Base-by-base conservation (phyloP, 495 filamentous ascomycete species). In the Penicillium lividum region DNA sequence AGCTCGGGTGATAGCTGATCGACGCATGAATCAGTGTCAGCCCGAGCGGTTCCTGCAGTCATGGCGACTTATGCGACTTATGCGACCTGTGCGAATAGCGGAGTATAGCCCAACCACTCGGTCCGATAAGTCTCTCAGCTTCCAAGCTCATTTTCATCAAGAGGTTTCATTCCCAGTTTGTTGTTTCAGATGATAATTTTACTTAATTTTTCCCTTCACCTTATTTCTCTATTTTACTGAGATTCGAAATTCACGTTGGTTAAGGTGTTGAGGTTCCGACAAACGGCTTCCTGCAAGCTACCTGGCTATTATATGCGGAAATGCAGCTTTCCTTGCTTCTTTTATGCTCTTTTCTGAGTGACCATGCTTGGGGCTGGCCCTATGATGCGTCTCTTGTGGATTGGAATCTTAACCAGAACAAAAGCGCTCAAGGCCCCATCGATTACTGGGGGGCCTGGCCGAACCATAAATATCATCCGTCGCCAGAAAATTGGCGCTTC, bases 401-500 rank as follows among this genome's bases (percentile, higher is more conserved):
- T 18, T 87, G 79, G 68, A 89, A 88, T 47, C 73, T 89, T 54
- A 90, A 90, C 63, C 74, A 77, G 33, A 88, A 89, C 68, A 61
- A 79, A 57, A 66, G 73, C n/a, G 85, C 88, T 8, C 73, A 60
- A 18, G 63, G 76, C 46, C 85, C 87, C 0, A 70, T 83, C 15
- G 78, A 91, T 29, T 91, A 91, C 69, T 80, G 73, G 64, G 83
- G 83, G 8, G 63, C 77, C 70, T 89, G 88, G 79, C 68, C 75
- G 9, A 73, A 80, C 52, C 81, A 84, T 60, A 69, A 62, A 8
- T 88, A 83, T 62, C 64, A 66, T 16, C 77, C 80, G 0, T 89
- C 88, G 1, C 88, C 88, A 0, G 61, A 69, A 1, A 89, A 85
- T 60, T 91, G 88, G 88, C 78, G 88, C 22, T 80, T 91, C 57